Evolutionary conservation across 73 alveolate genomes (phyloP).

Genomic region (Blepharisma stoltei): DNA sequence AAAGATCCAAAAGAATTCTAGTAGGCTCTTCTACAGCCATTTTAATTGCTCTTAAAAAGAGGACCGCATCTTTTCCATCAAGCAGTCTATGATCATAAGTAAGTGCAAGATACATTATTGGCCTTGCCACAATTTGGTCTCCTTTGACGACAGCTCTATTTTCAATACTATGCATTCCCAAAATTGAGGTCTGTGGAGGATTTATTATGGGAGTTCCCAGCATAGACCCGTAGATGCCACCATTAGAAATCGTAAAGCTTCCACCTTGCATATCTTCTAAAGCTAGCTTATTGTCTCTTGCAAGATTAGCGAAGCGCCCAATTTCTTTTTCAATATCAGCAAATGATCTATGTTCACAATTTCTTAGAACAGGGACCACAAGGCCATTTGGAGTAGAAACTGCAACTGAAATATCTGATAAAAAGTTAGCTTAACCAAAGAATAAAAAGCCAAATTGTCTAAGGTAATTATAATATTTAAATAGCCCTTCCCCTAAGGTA

Average conservation of each 20-base stretch:
- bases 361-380: constrained; percentile 87
- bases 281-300: constrained; percentile 65
- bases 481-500: no score
- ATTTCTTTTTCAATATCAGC: constrained; percentile 72
- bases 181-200: constrained; percentile 83
- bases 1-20: constrained; percentile 51
- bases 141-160: constrained; percentile 82
- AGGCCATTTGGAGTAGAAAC: constrained; percentile 93
- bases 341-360: constrained; percentile 61
- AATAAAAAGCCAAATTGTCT: no score
- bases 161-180: constrained; percentile 86
- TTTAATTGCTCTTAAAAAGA: constrained; percentile 46
- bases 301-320: background rate
- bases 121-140: constrained; percentile 80
- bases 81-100: constrained; percentile 62
- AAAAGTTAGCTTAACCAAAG: no score
- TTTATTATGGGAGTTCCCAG: constrained; percentile 89
- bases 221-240: constrained; percentile 88
- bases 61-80: constrained; percentile 63
- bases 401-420: constrained; percentile 86
- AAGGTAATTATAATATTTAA: no score
- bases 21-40: constrained; percentile 50
- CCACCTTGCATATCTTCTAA: constrained; percentile 95
- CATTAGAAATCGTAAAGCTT: constrained; percentile 87
- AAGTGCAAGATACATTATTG: constrained; percentile 73